These are phyloP conservation scores for Hypoxylon sp. DNA, from an alignment of 2,329 filamentous ascomycete genomes.

Conservation along the genomic window DNA sequence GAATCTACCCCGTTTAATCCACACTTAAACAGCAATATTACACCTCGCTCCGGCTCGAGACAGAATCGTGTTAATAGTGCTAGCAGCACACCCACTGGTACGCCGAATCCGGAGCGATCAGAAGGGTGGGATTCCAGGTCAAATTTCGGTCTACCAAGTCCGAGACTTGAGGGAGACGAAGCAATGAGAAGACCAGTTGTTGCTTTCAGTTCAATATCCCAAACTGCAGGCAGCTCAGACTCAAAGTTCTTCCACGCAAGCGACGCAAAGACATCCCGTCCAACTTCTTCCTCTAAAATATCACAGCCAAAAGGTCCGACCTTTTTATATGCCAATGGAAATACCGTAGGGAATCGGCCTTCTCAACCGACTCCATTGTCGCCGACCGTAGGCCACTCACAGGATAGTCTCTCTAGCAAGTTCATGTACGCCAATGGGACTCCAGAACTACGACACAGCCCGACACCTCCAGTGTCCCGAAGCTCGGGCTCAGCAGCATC, in stretches of 20 bases:
- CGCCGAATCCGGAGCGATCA: conserved; percentile 62
- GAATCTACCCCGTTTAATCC: conserved; percentile 67
- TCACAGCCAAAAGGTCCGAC: conserved; percentile 57
- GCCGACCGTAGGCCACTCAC: conserved; percentile 51
- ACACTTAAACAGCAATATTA: conserved; percentile 76
- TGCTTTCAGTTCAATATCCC: conserved; percentile 57
- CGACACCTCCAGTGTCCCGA: conserved; percentile 54
- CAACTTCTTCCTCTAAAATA: conserved; percentile 46
- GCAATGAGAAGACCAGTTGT: conserved; percentile 51
- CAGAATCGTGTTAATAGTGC: conserved; percentile 78
- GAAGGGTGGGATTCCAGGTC: conserved; percentile 60
- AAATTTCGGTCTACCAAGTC: conserved; percentile 53
- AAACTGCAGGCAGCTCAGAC: conserved; percentile 55
- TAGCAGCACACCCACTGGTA: conserved; percentile 73
- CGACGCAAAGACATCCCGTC: conserved; percentile 70
- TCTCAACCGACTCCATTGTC: conserved; percentile 52
- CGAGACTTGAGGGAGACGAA: conserved; percentile 50
- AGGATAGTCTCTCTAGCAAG: conserved; percentile 65
- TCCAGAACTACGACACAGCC: conserved; percentile 60
- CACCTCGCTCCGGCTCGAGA: conserved; percentile 81
- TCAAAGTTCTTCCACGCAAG: conserved; percentile 94
- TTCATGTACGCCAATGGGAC: conserved; percentile 82
- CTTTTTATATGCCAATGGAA: conserved; percentile 71
- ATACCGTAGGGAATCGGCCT: conserved; percentile 56
- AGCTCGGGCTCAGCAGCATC: conserved; percentile 62